Conservation (phyloP, 805 yeast species). For the Saccharomycopsis sp. region DNA sequence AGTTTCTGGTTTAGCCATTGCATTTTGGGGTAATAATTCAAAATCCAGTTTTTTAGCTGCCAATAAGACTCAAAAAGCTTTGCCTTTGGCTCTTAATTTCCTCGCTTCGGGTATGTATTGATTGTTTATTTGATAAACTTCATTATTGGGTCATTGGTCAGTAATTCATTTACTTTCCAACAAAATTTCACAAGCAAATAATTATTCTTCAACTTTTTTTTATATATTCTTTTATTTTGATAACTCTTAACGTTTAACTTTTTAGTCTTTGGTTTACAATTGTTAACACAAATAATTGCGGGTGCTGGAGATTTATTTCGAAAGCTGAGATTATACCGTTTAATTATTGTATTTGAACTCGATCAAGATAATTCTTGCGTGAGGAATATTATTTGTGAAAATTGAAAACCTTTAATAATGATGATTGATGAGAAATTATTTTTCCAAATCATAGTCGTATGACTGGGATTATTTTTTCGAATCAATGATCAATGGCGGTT, state of each 20-base stretch:
- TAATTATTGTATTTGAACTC: too few relatives aligned
- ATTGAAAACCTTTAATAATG: too few relatives aligned
- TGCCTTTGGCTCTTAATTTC: slow-evolving; percentile 80
- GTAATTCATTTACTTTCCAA: too few relatives aligned
- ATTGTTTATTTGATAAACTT: background rate
- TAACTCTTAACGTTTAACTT: background rate
- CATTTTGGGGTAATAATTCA: slow-evolving; percentile 43
- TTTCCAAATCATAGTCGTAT: too few relatives aligned
- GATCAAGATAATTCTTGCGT: slow-evolving; percentile 79
- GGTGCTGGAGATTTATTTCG: slow-evolving; percentile 30
- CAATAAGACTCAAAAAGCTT: slow-evolving; percentile 68
- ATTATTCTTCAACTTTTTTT: background rate
- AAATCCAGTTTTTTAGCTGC: slow-evolving; percentile 57
- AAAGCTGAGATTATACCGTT: slow-evolving; percentile 68
- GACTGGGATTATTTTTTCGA: too few relatives aligned
- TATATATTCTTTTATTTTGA: background rate
- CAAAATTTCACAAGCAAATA: background rate
- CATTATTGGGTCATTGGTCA: too few relatives aligned
- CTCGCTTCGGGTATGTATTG: slow-evolving; percentile 75
- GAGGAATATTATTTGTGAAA: slow-evolving; percentile 35
- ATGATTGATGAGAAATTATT: too few relatives aligned
- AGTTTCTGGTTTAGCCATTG: slow-evolving; percentile 44
- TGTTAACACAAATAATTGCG: slow-evolving; percentile 27
- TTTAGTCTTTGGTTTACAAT: too few relatives aligned
- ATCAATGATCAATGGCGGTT: too few relatives aligned